phyloP scores from a whole-genome alignment of 352 stramenopile genomes.

The Pythium utonaiense region DNA sequence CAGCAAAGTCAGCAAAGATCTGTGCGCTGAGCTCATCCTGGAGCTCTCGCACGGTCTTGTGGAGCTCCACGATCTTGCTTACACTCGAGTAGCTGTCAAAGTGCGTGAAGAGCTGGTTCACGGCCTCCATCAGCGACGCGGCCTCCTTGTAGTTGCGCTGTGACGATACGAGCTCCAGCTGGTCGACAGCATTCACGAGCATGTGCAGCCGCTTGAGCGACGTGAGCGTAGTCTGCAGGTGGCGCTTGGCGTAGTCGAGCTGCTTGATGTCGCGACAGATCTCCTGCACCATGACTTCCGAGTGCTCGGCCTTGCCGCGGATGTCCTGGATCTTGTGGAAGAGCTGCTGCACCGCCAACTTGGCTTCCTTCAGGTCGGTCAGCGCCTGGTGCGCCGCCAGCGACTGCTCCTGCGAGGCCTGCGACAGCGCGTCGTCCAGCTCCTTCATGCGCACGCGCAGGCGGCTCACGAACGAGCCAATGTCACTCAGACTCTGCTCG shows the following conservation, averaged over 20 bases:
- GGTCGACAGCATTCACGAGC: constrained; percentile 96
- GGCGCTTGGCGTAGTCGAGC: constrained; percentile 96
- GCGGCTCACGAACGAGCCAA: constrained; percentile 83
- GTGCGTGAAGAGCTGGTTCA: constrained; percentile 93
- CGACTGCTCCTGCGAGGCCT: constrained; percentile 77
- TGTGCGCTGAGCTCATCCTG: constrained; percentile 85
- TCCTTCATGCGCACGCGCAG: constrained; percentile 75
- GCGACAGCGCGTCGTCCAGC: constrained; percentile 75
- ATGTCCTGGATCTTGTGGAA: constrained; percentile 93
- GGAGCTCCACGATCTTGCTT: constrained; percentile 92
- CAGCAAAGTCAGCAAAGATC: constrained; percentile 91
- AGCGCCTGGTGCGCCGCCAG: constrained; percentile 73
- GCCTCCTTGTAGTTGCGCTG: constrained; percentile 92
- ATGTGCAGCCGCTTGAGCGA: constrained; percentile 97
- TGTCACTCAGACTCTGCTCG: constrained; percentile 71
- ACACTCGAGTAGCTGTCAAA: constrained; percentile 95
- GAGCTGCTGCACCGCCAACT: constrained; percentile 85
- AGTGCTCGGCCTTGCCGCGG: constrained; percentile 92
- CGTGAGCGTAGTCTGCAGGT: constrained; percentile 94
- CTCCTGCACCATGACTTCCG: constrained; percentile 96
- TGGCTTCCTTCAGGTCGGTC: constrained; percentile 79
- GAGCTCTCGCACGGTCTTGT: constrained; percentile 87
- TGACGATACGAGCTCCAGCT: constrained; percentile 79
- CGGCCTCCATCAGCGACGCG: constrained; percentile 95
- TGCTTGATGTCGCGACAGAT: constrained; percentile 99